Evolutionary conservation across 768 basidiomycete species (phyloP).

Genomic region (Lanmaoa rubissima): DNA sequence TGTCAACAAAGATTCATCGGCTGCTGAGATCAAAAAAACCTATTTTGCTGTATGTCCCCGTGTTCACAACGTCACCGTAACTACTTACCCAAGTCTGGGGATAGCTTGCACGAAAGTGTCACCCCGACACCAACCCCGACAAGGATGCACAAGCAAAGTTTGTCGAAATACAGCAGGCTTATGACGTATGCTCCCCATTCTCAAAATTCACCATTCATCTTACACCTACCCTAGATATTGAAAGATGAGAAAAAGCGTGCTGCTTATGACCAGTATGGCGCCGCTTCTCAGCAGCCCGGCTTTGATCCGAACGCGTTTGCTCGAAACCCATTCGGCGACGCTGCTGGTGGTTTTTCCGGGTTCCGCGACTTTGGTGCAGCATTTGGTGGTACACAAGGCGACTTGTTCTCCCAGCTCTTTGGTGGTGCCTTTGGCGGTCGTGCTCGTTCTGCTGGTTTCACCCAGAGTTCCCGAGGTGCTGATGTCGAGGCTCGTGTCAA

Average conservation of each 20-base stretch:
- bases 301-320: conserved; percentile 90
- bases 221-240: conserved; percentile 56
- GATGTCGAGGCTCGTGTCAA: conserved; percentile 79
- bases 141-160: conserved; percentile 89
- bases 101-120: conserved; percentile 96
- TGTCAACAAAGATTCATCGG: conserved; percentile 75
- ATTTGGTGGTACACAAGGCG: conserved; percentile 54
- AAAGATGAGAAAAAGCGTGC: conserved; percentile 94
- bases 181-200: conserved; percentile 66
- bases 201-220: conserved; percentile 17
- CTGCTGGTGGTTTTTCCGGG: conserved; percentile 60
- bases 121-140: conserved; percentile 96
- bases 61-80: conserved; percentile 11
- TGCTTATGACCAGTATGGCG: conserved; percentile 88
- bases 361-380: conserved; percentile 69
- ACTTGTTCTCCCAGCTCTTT: conserved; percentile 88
- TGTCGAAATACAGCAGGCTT: conserved; percentile 94
- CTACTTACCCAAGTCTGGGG: conserved; percentile 13
- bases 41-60: conserved; percentile 80
- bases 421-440: conserved; percentile 57
- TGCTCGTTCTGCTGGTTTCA: conserved; percentile 42
- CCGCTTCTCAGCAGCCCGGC: conserved; percentile 89
- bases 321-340: conserved; percentile 47
- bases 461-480: conserved; percentile 56
- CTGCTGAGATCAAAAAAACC: conserved; percentile 93